Evolutionary conservation across 2,329 filamentous ascomycete genomes (phyloP).

Genomic region (Alternaria angustiovoidea): DNA sequence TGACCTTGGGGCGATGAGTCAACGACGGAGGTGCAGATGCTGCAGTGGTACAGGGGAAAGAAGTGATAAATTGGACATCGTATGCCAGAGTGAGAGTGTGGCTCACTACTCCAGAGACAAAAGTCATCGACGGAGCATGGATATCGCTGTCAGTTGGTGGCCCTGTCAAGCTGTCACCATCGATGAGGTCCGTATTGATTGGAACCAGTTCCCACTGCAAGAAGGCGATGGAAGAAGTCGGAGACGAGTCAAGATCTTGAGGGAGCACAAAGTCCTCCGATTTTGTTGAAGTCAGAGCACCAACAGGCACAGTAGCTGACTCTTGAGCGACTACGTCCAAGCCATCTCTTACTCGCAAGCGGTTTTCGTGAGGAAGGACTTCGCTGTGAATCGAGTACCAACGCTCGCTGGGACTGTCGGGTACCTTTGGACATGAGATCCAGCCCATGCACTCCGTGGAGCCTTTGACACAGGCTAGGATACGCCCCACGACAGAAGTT

Average conservation of each 20-base stretch:
- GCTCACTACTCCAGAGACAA: conserved; percentile 29
- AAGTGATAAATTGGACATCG: conserved; percentile 63
- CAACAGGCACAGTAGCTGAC: conserved; percentile 48
- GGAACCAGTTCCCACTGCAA: conserved; percentile 39
- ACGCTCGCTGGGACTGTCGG: conserved; percentile 53
- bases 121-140: conserved; percentile 45
- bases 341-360: conserved; percentile 50
- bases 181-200: conserved; percentile 32
- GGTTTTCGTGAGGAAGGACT: conserved; percentile 38
- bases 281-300: conserved; percentile 24
- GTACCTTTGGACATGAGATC: conserved; percentile 56
- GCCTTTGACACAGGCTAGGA: conserved; percentile 57
- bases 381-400: conserved; percentile 61
- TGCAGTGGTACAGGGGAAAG: conserved; percentile 62
- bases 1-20: conserved; percentile 29
- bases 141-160: conserved; percentile 31
- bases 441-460: conserved; percentile 64
- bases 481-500: conserved; percentile 61
- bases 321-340: conserved; percentile 43
- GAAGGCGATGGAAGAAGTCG: conserved; percentile 31
- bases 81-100: conserved; percentile 53
- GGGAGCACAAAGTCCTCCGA: conserved; percentile 51
- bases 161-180: conserved; percentile 28
- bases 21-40: conserved; percentile 26
- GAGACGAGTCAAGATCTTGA: conserved; percentile 36